phyloP scores from a whole-genome alignment of 2,329 filamentous ascomycete species.

The Claviceps sp. region DNA sequence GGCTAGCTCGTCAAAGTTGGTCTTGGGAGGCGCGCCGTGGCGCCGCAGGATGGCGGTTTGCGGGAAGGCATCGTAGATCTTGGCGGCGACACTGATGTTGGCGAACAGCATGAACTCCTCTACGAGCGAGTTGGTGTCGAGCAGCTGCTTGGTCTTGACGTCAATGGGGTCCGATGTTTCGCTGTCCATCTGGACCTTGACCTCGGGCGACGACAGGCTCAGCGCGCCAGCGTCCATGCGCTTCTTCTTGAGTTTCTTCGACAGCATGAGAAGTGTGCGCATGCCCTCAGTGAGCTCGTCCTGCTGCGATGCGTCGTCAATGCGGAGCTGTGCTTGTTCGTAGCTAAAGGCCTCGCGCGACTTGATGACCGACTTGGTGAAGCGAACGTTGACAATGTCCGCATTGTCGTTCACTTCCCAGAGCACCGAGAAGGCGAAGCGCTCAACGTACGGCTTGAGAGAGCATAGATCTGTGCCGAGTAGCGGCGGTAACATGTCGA shows the following conservation, averaged over 20 bases:
- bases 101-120: conserved; percentile 99
- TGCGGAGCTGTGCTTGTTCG: conserved; percentile 85
- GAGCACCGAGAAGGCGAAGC: conserved; percentile 70
- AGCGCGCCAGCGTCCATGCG: conserved; percentile 92
- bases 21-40: conserved; percentile 82
- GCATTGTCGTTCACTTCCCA: conserved; percentile 84
- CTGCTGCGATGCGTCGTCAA: conserved; percentile 76
- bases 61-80: conserved; percentile 83
- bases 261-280: conserved; percentile 73
- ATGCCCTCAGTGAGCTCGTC: conserved; percentile 87
- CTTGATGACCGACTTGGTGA: conserved; percentile 96
- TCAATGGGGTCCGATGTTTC: conserved; percentile 94
- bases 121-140: conserved; percentile 94
- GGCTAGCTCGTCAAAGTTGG: conserved; percentile 88
- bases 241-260: conserved; percentile 86
- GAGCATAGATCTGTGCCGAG: conserved; percentile 94
- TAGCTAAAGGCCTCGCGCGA: conserved; percentile 96
- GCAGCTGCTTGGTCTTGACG: conserved; percentile 84
- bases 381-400: conserved; percentile 71
- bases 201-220: conserved; percentile 94
- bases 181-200: conserved; percentile 87
- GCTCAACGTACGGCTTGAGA: conserved; percentile 93
- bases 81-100: conserved; percentile 85
- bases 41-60: conserved; percentile 90
- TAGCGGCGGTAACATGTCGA: conserved; percentile 96